phyloP scores from a whole-genome alignment of 768 basidiomycete genomes.

The Pulveroboletus sp. region DNA sequence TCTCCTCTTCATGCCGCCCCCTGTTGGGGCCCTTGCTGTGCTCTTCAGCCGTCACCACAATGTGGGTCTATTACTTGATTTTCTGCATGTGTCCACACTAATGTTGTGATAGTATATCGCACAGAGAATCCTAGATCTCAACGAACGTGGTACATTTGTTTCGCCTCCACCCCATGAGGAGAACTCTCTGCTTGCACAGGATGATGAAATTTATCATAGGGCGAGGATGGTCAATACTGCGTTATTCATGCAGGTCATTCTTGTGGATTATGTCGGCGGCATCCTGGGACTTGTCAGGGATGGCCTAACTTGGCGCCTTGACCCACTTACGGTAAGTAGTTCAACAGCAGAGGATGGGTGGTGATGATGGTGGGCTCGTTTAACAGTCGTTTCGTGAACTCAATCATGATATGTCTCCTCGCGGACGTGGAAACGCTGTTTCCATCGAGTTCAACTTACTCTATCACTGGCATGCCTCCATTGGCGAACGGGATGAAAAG shows the following conservation, averaged over 20 bases:
- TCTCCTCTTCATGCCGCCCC: conserved; percentile 67
- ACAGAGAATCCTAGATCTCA: conserved; percentile 59
- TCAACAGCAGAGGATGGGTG: not conserved
- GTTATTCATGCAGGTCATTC: conserved; percentile 65
- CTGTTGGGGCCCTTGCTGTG: conserved; percentile 61
- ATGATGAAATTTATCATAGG: conserved; percentile 74
- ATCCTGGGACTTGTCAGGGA: conserved; percentile 70
- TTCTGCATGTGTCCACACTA: not conserved
- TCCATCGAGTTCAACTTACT: conserved; percentile 70
- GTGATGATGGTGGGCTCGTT: not conserved
- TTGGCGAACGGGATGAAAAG: conserved; percentile 48
- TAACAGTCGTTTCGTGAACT: conserved; percentile 46
- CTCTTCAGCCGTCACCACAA: conserved; percentile 73
- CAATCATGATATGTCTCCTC: conserved; percentile 49
- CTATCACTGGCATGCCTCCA: conserved; percentile 61
- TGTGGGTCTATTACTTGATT: conserved; percentile 34
- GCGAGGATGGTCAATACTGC: conserved; percentile 70
- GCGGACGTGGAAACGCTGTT: conserved; percentile 71
- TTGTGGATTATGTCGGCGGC: conserved; percentile 68
- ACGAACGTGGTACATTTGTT: conserved; percentile 52
- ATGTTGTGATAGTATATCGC: conserved; percentile 55
- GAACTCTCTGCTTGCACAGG: conserved; percentile 41
- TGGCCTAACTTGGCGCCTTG: conserved; percentile 59
- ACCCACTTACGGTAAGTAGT: conserved; percentile 53
- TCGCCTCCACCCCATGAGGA: conserved; percentile 15